These are phyloP conservation scores for Moricandia moricandioides DNA, from an alignment of 345 rosid genomes.

Conservation along the genomic window DNA sequence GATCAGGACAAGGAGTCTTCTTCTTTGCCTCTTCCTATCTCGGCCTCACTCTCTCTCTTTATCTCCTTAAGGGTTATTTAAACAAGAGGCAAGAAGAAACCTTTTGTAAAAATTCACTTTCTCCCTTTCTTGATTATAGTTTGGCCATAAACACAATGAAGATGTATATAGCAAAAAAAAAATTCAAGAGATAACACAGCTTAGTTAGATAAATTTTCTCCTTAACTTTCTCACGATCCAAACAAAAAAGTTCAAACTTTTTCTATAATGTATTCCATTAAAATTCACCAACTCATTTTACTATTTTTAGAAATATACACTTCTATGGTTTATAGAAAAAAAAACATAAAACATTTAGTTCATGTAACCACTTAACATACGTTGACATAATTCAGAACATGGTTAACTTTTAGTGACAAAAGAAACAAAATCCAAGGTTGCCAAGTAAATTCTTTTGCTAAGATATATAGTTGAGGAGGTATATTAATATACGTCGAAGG, in stretches of 20 bases:
- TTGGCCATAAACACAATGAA: conserved; percentile 13
- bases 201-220: conserved; percentile 26
- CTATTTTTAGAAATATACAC: conserved; percentile 9
- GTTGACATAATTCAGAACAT: not conserved
- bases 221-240: conserved; percentile 23
- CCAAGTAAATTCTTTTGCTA: not conserved
- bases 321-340: not conserved
- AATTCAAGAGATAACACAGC: not conserved
- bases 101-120: not conserved
- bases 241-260: conserved; percentile 10
- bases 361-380: not conserved
- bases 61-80: not conserved
- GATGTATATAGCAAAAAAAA: not conserved
- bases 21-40: not conserved
- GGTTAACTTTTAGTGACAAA: not conserved
- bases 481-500: not conserved
- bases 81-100: not conserved
- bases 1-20: not conserved
- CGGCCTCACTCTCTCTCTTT: not conserved
- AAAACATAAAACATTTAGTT: not conserved
- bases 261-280: not conserved
- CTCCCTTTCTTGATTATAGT: conserved; percentile 1
- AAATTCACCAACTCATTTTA: not conserved
- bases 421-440: not conserved
- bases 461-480: not conserved